These are phyloP conservation scores for Hymenoscyphus fructigenus DNA, from an alignment of 2,329 filamentous ascomycete species.

Conservation along the genomic window DNA sequence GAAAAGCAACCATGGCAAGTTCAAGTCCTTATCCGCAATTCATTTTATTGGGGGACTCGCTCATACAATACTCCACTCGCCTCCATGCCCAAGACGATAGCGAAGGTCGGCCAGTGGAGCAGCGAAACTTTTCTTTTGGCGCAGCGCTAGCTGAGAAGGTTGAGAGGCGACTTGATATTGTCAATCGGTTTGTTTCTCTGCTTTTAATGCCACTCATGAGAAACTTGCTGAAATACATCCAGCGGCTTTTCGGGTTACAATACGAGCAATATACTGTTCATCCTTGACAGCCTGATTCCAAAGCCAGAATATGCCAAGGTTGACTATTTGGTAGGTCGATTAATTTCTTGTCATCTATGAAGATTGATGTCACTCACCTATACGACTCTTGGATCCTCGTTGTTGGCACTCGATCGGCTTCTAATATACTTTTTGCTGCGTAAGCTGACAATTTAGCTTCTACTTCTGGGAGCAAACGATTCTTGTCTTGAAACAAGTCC, in stretches of 20 bases:
- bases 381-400: slow-evolving; percentile 12
- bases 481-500: slow-evolving; percentile 64
- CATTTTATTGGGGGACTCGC: slow-evolving; percentile 86
- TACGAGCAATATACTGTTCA: slow-evolving; percentile 68
- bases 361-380: not conserved
- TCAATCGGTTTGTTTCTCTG: slow-evolving; percentile 67
- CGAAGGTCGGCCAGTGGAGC: not conserved
- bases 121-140: slow-evolving; percentile 65
- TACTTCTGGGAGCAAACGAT: slow-evolving; percentile 92
- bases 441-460: slow-evolving; percentile 28
- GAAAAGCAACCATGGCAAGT: not conserved
- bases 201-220: not conserved
- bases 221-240: not conserved
- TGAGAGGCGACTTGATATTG: slow-evolving; percentile 74
- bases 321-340: slow-evolving; percentile 60
- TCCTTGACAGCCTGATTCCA: slow-evolving; percentile 70
- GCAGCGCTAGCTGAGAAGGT: slow-evolving; percentile 53
- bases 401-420: too few species aligned
- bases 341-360: not conserved
- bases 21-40: slow-evolving; percentile 62
- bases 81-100: slow-evolving; percentile 34
- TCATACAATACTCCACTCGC: slow-evolving; percentile 68
- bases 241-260: slow-evolving; percentile 65
- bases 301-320: slow-evolving; percentile 60
- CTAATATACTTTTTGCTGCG: too few species aligned